phyloP scores from a whole-genome alignment of 176 grass and related monocot genomes.

The Rhynchospora breviuscula region DNA sequence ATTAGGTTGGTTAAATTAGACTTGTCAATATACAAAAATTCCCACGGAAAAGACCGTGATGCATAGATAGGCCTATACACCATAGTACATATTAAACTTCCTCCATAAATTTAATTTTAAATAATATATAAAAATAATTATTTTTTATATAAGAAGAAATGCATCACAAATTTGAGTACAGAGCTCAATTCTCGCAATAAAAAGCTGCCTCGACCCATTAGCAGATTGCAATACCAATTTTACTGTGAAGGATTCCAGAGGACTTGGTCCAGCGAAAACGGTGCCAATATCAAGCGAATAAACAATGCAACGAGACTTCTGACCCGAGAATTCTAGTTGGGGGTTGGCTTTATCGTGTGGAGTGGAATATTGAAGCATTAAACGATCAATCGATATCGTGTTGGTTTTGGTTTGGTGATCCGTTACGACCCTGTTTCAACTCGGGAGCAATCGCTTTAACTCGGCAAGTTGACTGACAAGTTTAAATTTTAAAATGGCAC shows the following conservation, averaged over 20 bases:
- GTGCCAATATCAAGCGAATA: not conserved
- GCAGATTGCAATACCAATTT: not conserved
- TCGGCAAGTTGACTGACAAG: not conserved
- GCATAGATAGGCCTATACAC: too few relatives aligned
- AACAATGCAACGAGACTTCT: not conserved
- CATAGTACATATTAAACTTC: too few relatives aligned
- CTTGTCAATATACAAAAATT: too few relatives aligned
- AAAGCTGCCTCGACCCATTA: too few relatives aligned
- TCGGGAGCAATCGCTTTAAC: not conserved
- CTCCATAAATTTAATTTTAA: too few relatives aligned
- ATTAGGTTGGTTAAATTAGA: too few relatives aligned
- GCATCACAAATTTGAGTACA: too few relatives aligned
- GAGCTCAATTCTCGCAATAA: too few relatives aligned
- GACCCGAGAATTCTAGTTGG: not conserved
- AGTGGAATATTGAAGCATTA: not conserved
- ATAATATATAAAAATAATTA: too few relatives aligned
- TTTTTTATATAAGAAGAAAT: too few relatives aligned
- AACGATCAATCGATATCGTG: not conserved
- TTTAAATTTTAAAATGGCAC: not conserved
- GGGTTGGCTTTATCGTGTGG: not conserved
- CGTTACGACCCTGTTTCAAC: not conserved
- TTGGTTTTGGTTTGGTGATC: conserved; percentile 15
- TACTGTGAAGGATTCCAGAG: not conserved
- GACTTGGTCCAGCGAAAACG: not conserved
- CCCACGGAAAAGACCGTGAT: too few relatives aligned